A percentile compares a stretch with the other conserved stretches of the same genome.
Evolutionary conservation across 306 rosid species (phyloP).

Genomic region (Lupinus albus): DNA sequence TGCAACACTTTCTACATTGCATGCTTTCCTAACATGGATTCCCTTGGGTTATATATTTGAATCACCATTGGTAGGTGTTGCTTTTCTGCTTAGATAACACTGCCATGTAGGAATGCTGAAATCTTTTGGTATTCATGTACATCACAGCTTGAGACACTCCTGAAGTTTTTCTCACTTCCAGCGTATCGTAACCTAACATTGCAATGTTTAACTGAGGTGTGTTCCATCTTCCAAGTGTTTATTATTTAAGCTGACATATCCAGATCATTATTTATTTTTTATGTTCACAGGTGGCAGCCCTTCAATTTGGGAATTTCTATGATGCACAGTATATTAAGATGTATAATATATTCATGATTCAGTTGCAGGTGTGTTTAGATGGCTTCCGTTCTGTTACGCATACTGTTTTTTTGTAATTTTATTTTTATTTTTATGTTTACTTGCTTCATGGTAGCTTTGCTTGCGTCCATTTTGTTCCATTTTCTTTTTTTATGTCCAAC

Average conservation of each 20-base stretch:
- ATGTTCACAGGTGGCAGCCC: constrained; percentile 81
- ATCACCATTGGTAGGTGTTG: constrained; percentile 76
- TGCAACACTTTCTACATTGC: constrained; percentile 87
- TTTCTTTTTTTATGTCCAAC: constrained; percentile 1
- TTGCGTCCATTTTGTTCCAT: not conserved
- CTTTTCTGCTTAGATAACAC: constrained; percentile 27
- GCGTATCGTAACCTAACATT: constrained; percentile 86
- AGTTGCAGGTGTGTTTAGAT: constrained; percentile 72
- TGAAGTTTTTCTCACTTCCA: constrained; percentile 82
- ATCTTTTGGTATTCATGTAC: constrained; percentile 25
- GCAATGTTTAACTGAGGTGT: constrained; percentile 94
- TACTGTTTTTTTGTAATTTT: not conserved
- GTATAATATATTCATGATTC: constrained; percentile 87
- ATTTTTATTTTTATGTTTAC: not conserved
- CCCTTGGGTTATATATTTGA: constrained; percentile 97
- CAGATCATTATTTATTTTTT: constrained; percentile 21
- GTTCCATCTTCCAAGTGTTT: constrained; percentile 12
- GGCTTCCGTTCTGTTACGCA: not conserved
- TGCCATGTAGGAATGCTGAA: constrained; percentile 30
- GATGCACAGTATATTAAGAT: constrained; percentile 79
- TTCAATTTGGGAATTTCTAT: constrained; percentile 76
- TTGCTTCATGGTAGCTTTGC: not conserved
- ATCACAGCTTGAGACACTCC: constrained; percentile 87
- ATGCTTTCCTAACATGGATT: constrained; percentile 98
- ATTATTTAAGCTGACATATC: constrained; percentile 15